A percentile compares a stretch with the other conserved stretches of the same genome.
Evolutionary conservation across 1,139 yeast genomes (phyloP).

Genomic region (Citeromyces siamensis): DNA sequence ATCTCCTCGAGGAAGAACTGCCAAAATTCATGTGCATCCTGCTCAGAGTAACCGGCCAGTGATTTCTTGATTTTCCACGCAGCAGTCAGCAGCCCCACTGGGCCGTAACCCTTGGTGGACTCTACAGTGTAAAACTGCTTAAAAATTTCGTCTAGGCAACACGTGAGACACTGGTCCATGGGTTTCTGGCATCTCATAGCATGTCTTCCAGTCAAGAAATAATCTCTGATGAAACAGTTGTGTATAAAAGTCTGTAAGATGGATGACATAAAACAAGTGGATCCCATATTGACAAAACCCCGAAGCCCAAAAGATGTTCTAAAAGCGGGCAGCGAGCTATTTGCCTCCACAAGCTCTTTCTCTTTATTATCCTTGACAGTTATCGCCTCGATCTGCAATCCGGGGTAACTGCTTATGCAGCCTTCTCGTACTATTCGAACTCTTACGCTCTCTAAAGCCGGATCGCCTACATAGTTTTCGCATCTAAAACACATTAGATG

Average conservation of each 20-base stretch:
- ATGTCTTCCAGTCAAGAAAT: constrained; percentile 64
- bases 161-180: constrained; percentile 55
- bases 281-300: constrained; percentile 89
- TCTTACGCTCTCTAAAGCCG: constrained; percentile 38
- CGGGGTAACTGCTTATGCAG: not conserved
- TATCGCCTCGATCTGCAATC: not conserved
- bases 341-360: constrained; percentile 15
- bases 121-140: constrained; percentile 46
- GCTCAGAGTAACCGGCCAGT: constrained; percentile 91
- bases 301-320: constrained; percentile 64
- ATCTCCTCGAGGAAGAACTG: constrained; percentile 80
- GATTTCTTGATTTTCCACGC: constrained; percentile 79
- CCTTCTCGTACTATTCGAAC: constrained; percentile 9
- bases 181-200: constrained; percentile 24
- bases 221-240: constrained; percentile 72
- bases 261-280: constrained; percentile 94
- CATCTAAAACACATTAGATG: constrained; percentile 70
- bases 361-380: not conserved
- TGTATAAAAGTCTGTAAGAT: constrained; percentile 78
- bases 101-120: constrained; percentile 56
- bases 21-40: constrained; percentile 97
- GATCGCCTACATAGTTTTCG: constrained; percentile 55
- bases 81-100: constrained; percentile 58
- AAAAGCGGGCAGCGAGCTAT: constrained; percentile 36
- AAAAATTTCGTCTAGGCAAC: constrained; percentile 73